Evolutionary conservation across 2,329 filamentous ascomycete genomes (phyloP), one percentile per base, ranked within the genome.

Genomic region (Aspergillus candidus): DNA sequence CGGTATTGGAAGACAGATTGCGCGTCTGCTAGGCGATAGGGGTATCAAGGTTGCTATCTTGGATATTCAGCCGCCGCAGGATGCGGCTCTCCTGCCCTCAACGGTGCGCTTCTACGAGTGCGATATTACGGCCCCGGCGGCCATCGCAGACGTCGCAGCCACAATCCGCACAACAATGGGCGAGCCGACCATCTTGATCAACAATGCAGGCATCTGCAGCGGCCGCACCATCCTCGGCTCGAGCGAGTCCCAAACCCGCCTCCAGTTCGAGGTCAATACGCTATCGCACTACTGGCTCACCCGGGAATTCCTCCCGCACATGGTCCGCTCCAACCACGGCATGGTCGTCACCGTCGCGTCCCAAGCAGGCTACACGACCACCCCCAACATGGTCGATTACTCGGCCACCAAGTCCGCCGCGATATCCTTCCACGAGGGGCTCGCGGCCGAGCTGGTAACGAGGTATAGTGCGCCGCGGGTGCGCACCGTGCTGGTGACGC

Each of bases 341-440:
- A 85, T 85, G 74, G 63, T 88, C 33, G 82, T 88, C 15, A 88
- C 82, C 0, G 75, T 88, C 15, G 79, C 84, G 11, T 82, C 77
- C 2, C 72, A 79, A 38, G 82, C 83, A 0, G 75, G 77, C 11
- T 86, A 78, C 66, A 53, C 80, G 6, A 70, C 76, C 1, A 74
- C 79, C 0, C 78, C 83, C 3, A 75, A 75, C 53, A 77, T 86
- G 72, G 76, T 82, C 32, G 83, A 87, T 65, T 88, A 88, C 65
- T 71, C 73, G 2, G 74, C 79, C 6, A 77, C 75, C 51, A 88
- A 88, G 66, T 77, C 83, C 1, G 83, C 80, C 0, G 77, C 81
- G 1, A 60, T 85, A 15, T 69, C 78, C 3, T 83, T 88, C 62
- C 83, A 88, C 57, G 83, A 88, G 59, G 84, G 73, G 0, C 63